Percentiles rank a stretch among this genome's conserved stretches.
phyloP scores from a whole-genome alignment of 2,329 filamentous ascomycete genomes.

The Penicillium sp. region DNA sequence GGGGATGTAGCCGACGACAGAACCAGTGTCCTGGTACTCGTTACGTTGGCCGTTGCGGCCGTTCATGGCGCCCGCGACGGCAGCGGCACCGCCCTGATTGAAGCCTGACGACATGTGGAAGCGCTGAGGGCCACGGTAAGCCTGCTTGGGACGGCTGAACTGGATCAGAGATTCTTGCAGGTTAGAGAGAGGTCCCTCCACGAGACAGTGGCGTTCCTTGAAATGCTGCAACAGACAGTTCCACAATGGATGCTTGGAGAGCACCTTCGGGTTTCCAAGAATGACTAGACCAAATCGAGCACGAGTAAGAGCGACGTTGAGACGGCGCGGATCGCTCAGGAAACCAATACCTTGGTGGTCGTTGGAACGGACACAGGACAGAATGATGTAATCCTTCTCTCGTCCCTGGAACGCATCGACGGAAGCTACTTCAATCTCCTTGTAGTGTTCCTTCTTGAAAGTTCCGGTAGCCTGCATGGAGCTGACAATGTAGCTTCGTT shows the following conservation, averaged over 20 bases:
- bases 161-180: slow-evolving; percentile 94
- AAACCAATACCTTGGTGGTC: slow-evolving; percentile 99
- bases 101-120: slow-evolving; percentile 73
- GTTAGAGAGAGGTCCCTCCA: slow-evolving; percentile 93
- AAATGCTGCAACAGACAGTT: slow-evolving; percentile 94
- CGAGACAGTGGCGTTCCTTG: slow-evolving; percentile 93
- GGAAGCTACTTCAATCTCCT: slow-evolving; percentile 96
- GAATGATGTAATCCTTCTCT: slow-evolving; percentile 98
- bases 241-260: slow-evolving; percentile 98
- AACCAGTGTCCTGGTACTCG: slow-evolving; percentile 74
- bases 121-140: slow-evolving; percentile 84
- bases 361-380: slow-evolving; percentile 97
- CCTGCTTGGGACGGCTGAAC: slow-evolving; percentile 90
- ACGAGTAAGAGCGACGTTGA: slow-evolving; percentile 95
- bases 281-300: slow-evolving; percentile 97
- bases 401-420: slow-evolving; percentile 98
- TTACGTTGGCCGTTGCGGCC: slow-evolving; percentile 55
- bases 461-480: slow-evolving; percentile 99
- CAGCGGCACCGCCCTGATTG: slow-evolving; percentile 62
- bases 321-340: slow-evolving; percentile 92
- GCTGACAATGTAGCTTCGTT: slow-evolving; percentile 96
- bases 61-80: slow-evolving; percentile 58
- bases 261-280: slow-evolving; percentile 93
- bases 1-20: slow-evolving; percentile 91
- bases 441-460: slow-evolving; percentile 98